Base-by-base conservation (phyloP, 2,329 filamentous ascomycete genomes). In the Atkinsonella texensis region DNA sequence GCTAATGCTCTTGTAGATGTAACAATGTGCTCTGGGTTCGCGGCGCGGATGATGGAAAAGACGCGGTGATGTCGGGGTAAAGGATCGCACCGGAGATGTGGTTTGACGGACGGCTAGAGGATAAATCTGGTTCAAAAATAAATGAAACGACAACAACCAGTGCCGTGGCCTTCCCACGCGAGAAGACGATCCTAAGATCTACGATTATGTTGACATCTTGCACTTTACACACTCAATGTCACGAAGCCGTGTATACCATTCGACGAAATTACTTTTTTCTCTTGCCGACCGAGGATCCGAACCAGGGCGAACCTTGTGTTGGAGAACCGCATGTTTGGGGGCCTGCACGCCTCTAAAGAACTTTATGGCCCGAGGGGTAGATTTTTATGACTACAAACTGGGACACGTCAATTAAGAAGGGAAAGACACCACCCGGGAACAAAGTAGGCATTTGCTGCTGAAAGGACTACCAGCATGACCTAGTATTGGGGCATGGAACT, bases 21-120 rank as follows among this genome's bases (percentile, higher is more conserved):
- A 97, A 97, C 72, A 97, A 97, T 65, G 91, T 97, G n/a, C 77
- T 97, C 46, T 97, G 89, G 85, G 91, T 97, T 60, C 77, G 79
- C 57, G 74, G 74, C 49, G 53, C 53, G 8, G 53, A 50, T 10
- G 53, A 54, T 17, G 48, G 44, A n/a, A 54, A 54, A 23, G 53
- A 54, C 35, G 45, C 48, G 7, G 40, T 44, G 13, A 54, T 54
- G 53, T 50, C 53, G 40, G 53, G 53, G 10, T 54, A 52, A 28
- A 13, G 31, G 45, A 10, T 11, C 18, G 9, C 6, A 23, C 18
- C 17, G 33, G 39, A 33, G 44, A 10, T 5, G 8, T 10, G 43
- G 38, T 43, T 43, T 40, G 20, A 38, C 17, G 28, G 39, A 48
- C 38, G 18, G 45, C 44, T 28, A 11, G 31, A 35, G n/a, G 4